These are phyloP conservation scores for Cronartium quercuum DNA, from an alignment of 1,284 basidiomycete genomes.

Conservation along the genomic window DNA sequence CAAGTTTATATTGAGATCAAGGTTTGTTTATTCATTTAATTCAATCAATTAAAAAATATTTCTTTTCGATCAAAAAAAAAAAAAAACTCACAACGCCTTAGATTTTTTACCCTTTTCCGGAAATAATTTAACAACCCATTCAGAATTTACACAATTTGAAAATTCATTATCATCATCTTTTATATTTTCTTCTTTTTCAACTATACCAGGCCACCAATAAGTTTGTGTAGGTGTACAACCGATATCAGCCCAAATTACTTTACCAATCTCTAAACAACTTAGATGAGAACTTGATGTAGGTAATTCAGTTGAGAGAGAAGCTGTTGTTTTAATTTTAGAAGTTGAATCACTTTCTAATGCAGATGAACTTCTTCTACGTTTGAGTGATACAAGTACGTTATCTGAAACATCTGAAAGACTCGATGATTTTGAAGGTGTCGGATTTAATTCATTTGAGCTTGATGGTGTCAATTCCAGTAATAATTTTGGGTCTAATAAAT, in stretches of 20 bases:
- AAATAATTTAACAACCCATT: background rate
- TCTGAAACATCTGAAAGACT: no score
- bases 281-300: background rate
- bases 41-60: no score
- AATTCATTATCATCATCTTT: background rate
- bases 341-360: no score
- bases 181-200: background rate
- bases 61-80: no score
- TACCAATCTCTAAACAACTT: background rate
- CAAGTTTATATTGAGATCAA: background rate
- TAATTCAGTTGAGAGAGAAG: no score
- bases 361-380: no score
- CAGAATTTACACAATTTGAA: background rate
- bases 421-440: no score
- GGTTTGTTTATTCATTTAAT: background rate
- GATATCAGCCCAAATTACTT: slow-evolving; percentile 32
- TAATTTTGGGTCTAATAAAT: no score
- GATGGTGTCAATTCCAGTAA: no score
- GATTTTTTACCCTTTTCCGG: background rate
- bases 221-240: background rate
- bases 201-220: slow-evolving; percentile 31
- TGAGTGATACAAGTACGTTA: no score
- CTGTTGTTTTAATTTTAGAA: no score
- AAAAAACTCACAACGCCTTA: background rate
- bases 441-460: no score